Evolutionary conservation across 441 rosid species (phyloP).

Genomic region (Metrosideros polymorpha): DNA sequence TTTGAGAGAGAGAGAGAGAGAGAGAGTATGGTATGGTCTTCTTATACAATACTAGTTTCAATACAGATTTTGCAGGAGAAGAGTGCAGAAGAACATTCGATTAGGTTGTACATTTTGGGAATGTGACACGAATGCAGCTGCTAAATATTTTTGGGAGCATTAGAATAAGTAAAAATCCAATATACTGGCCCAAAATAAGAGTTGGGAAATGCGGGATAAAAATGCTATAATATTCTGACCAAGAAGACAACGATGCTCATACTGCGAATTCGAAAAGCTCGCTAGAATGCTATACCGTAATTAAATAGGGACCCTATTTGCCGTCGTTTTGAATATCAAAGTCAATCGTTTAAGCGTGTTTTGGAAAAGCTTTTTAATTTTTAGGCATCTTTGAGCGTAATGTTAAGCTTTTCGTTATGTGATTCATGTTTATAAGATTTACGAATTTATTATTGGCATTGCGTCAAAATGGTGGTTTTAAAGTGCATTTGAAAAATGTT

Average conservation of each 20-base stretch:
- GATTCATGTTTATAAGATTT: neutral
- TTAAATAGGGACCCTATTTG: too few relatives aligned
- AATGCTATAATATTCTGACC: neutral
- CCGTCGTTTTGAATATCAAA: neutral
- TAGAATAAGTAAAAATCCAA: neutral
- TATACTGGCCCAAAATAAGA: neutral
- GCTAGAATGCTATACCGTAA: neutral
- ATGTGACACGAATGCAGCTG: neutral
- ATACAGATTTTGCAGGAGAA: neutral
- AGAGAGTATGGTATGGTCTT: neutral
- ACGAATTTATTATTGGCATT: neutral
- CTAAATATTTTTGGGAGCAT: neutral
- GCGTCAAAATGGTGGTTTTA: neutral
- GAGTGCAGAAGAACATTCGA: neutral
- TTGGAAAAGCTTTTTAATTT: neutral
- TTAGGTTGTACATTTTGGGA: neutral
- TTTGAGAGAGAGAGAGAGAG: neutral
- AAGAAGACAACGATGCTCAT: neutral
- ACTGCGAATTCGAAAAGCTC: neutral
- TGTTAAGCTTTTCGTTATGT: neutral
- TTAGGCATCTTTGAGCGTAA: neutral
- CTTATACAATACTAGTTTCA: too few relatives aligned
- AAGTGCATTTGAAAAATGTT: neutral
- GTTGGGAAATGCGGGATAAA: neutral
- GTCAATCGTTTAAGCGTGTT: neutral